Conservation (phyloP, 257 asterid genomes). For the Fraxinus anomala region DNA sequence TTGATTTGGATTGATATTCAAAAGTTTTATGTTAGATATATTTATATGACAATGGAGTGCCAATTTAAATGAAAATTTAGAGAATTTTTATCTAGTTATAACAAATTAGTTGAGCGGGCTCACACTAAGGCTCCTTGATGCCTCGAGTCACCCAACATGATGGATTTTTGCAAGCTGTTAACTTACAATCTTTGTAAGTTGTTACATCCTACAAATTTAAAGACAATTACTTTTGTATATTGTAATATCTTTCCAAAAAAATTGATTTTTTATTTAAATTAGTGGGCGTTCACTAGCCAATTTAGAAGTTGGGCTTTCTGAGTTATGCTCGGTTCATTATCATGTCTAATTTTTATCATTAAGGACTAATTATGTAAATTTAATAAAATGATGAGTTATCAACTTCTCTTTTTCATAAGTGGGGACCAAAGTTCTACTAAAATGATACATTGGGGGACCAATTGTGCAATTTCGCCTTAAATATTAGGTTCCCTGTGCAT, state of each 20-base stretch:
- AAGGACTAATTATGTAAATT: no score
- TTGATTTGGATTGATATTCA: background rate
- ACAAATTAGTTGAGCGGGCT: no score
- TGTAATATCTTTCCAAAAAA: no score
- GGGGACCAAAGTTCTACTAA: background rate
- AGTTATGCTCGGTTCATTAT: background rate
- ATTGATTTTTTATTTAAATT: no score
- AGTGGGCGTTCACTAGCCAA: background rate
- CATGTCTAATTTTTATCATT: background rate
- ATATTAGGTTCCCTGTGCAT: background rate
- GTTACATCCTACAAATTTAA: background rate
- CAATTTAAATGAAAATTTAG: no score
- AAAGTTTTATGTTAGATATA: no score
- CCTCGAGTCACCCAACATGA: no score
- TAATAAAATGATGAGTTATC: background rate
- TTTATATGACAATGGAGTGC: no score
- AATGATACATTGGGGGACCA: background rate
- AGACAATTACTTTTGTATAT: background rate
- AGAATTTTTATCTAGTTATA: no score
- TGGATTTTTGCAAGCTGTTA: background rate
- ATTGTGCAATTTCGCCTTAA: background rate
- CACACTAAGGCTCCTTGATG: no score
- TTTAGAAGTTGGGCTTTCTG: no score
- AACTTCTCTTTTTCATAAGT: background rate
- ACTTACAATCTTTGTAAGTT: no score